Evolutionary conservation across 2,329 filamentous ascomycete genomes (phyloP).

Genomic region (Nemania sp.): DNA sequence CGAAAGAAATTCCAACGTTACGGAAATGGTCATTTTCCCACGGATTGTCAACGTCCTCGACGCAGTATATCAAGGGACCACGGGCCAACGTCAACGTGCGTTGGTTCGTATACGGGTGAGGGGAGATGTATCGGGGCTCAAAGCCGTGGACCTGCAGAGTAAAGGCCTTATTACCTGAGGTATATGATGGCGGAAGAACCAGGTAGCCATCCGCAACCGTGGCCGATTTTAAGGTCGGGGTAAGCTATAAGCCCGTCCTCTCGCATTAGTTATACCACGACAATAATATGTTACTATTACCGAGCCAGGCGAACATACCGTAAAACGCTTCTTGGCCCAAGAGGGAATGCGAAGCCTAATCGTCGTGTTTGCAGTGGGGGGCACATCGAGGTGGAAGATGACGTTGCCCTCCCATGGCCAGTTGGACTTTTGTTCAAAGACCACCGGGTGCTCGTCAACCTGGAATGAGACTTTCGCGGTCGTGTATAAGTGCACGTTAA

Average conservation of each 20-base stretch:
- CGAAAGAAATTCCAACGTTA: slow-evolving; percentile 50
- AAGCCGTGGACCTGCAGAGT: slow-evolving; percentile 60
- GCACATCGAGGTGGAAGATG: slow-evolving; percentile 56
- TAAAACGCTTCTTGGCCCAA: slow-evolving; percentile 58
- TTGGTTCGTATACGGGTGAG: slow-evolving; percentile 68
- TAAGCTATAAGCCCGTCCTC: slow-evolving; percentile 49
- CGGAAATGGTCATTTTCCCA: slow-evolving; percentile 69
- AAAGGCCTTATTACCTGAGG: slow-evolving; percentile 56
- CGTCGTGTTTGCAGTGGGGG: slow-evolving; percentile 51
- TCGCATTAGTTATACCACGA: slow-evolving; percentile 19
- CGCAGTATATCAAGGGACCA: slow-evolving; percentile 70
- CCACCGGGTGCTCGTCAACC: slow-evolving; percentile 51
- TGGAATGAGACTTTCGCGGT: slow-evolving; percentile 59
- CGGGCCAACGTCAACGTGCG: slow-evolving; percentile 65
- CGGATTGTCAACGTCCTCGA: slow-evolving; percentile 68
- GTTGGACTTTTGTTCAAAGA: slow-evolving; percentile 62
- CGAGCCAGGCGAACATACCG: slow-evolving; percentile 36
- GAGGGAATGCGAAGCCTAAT: slow-evolving; percentile 66
- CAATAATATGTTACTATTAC: slow-evolving; percentile 6
- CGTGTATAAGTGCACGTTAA: slow-evolving; percentile 70
- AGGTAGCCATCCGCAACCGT: slow-evolving; percentile 63
- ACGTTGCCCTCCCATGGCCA: slow-evolving; percentile 70
- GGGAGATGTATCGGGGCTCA: slow-evolving; percentile 60
- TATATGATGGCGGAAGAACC: slow-evolving; percentile 56
- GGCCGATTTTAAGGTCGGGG: slow-evolving; percentile 50